phyloP scores from a whole-genome alignment of 106 monocot species.

The Dendrobium chrysotoxum region DNA sequence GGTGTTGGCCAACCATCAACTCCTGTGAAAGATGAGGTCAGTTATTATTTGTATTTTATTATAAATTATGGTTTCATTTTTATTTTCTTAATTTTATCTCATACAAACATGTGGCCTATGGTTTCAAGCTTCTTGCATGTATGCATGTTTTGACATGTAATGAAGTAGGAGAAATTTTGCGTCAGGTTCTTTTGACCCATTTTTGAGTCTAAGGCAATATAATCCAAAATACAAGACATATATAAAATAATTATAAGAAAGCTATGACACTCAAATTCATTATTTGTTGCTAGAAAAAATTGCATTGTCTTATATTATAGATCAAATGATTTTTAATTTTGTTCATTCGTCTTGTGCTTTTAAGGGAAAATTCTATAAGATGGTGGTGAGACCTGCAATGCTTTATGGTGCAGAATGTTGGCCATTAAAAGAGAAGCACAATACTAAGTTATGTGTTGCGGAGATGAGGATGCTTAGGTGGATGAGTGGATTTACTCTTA shows the following conservation, averaged over 20 bases:
- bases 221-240: background rate
- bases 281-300: no score
- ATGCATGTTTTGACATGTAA: background rate
- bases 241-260: background rate
- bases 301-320: no score
- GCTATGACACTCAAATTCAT: background rate
- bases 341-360: no score
- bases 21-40: conserved; percentile 48
- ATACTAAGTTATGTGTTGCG: no score
- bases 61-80: background rate
- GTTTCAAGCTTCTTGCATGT: background rate
- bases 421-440: no score
- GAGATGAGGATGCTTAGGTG: no score
- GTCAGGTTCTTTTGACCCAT: background rate
- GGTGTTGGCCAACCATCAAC: conserved; percentile 29
- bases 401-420: no score
- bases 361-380: no score
- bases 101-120: background rate
- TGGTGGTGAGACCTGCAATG: no score
- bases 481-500: no score
- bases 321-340: no score
- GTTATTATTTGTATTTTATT: conserved; percentile 5
- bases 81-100: background rate
- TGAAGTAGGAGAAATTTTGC: background rate
- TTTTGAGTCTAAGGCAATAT: background rate